Base-by-base conservation (phyloP, 2,329 filamentous ascomycete genomes). In the Cladosporium oxysporum region DNA sequence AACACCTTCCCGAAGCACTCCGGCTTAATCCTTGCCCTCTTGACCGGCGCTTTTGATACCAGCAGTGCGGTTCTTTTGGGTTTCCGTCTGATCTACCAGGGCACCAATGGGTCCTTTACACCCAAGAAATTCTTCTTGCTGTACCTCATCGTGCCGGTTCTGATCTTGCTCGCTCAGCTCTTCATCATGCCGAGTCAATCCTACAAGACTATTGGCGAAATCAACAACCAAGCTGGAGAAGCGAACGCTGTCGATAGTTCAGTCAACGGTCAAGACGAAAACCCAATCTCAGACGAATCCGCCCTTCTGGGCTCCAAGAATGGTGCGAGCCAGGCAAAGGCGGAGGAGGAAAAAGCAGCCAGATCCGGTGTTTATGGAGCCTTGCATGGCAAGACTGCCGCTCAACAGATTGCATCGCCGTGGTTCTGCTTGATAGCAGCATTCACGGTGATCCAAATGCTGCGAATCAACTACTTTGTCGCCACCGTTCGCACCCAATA, bases 401-500 rank as follows among this genome's bases (percentile, higher is more conserved):
- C 83, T 26, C 80, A 91, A 72, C 93, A 97, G 78, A 90, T 97
- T 70, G 77, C 80, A 8, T 91, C 90, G 2, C 90, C 90, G 0
- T 97, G 92, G 92, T 97, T 95, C 76, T 82, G 92, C 21, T 83
- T 96, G 44, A 91, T 96, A 72, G 91, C 91, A 5, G 78, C 92
- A 23, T 94, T 96, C 76, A 96, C 92, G 3, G 77, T 84, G 53
- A 68, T 85, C 31, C 83, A 85, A 75, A 87, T 84, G 80, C 73
- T 76, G 16, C 73, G 82, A 11, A 96, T 96, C 84, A 96, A 96
- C 80, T 96, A 93, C 81, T 96, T 96, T 76, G 91, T 97, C 62
- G 92, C 93, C 3, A 96, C 93, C 2, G 89, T 96, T 69, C 85
- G 91, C 1, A 84, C 89, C 1, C 93, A 97, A 77, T 96, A 96